These are phyloP conservation scores for Ambrosiella cleistominuta DNA, from an alignment of 2,329 filamentous ascomycete genomes.

Conservation along the genomic window DNA sequence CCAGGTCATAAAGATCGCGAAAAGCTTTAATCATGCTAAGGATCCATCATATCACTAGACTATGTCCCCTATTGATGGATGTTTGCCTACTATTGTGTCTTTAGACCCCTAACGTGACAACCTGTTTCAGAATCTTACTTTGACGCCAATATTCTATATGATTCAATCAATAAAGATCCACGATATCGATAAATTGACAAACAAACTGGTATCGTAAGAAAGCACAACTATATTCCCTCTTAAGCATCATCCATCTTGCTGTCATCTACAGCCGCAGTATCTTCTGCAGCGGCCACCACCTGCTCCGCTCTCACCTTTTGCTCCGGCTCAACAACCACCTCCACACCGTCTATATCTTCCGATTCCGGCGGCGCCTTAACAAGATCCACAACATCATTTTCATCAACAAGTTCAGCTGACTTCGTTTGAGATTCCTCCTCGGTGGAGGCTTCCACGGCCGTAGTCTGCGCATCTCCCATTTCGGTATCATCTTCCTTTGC, in stretches of 20 bases:
- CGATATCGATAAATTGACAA: not conserved
- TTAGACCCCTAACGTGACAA: not conserved
- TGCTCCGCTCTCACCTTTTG: not conserved
- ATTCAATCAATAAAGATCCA: not conserved
- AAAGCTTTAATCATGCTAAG: slow-evolving; percentile 6
- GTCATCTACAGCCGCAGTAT: not conserved
- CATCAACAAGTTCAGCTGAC: not conserved
- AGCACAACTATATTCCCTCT: not conserved
- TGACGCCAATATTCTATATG: not conserved
- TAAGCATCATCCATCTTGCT: not conserved
- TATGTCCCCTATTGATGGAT: slow-evolving; percentile 2
- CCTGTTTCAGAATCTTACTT: not conserved
- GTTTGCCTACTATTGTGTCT: no score
- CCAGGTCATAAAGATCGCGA: not conserved
- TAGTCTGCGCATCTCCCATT: not conserved
- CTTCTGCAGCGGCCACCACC: not conserved
- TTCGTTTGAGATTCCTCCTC: not conserved
- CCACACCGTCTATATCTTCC: not conserved
- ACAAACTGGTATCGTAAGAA: not conserved
- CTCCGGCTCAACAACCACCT: not conserved
- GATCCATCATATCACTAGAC: slow-evolving; percentile 13
- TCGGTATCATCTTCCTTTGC: slow-evolving; percentile 7
- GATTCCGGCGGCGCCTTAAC: not conserved
- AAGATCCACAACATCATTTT: not conserved
- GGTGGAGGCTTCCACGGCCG: not conserved